These are phyloP conservation scores for Fragaria nilgerrensis DNA, from an alignment of 306 rosid genomes.

Conservation along the genomic window DNA sequence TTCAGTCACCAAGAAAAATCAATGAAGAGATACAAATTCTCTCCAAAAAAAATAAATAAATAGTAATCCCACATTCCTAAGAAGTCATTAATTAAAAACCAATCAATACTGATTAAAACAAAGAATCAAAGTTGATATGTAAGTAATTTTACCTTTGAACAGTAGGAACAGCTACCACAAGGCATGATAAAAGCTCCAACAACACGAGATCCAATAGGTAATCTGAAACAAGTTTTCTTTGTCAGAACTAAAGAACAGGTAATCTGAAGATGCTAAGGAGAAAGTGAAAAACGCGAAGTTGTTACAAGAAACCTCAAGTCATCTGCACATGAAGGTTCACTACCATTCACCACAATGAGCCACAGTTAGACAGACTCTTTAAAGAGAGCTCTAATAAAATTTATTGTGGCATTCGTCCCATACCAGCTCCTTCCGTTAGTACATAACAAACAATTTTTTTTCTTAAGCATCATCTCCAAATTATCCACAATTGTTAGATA, in stretches of 20 bases:
- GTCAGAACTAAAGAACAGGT: background rate
- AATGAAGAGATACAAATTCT: conserved; percentile 4
- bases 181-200: conserved; percentile 97
- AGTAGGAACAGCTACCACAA: conserved; percentile 81
- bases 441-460: background rate
- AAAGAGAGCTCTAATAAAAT: background rate
- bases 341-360: background rate
- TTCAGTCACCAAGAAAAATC: conserved; percentile 20
- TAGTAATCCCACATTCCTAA: conserved; percentile 2
- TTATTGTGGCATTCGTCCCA: background rate
- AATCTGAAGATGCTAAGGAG: conserved; percentile 21
- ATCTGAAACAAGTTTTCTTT: conserved; percentile 23
- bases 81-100: conserved; percentile 19
- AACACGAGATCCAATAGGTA: conserved; percentile 76
- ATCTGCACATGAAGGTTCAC: background rate
- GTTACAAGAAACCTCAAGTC: background rate
- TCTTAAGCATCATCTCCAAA: background rate
- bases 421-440: background rate
- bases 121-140: conserved; percentile 1
- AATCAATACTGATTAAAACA: conserved; percentile 21
- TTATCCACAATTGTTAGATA: background rate
- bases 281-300: background rate
- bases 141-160: conserved; percentile 65
- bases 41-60: background rate
- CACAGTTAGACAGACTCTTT: background rate